A percentile compares a stretch with the other conserved stretches of the same genome.
These are phyloP conservation scores for Centrapalus pauciflorus DNA, from an alignment of 129 eudicot genomes.

Conservation along the genomic window DNA sequence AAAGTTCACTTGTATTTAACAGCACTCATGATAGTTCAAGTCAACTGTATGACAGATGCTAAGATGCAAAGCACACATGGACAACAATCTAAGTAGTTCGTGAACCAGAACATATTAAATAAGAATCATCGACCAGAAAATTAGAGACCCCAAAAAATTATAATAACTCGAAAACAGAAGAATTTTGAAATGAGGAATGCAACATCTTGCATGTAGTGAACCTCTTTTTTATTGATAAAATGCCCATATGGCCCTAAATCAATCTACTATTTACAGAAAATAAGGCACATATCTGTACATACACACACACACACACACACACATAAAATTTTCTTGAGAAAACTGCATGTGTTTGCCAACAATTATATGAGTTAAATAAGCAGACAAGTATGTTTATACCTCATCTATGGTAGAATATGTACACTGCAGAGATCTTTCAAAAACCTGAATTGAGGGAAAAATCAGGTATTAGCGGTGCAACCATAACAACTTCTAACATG, in stretches of 20 bases:
- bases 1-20: conserved; percentile 8
- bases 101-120: neutral
- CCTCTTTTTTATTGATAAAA: too few species aligned
- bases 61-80: neutral
- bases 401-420: conserved; percentile 80
- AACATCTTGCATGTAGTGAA: too few species aligned
- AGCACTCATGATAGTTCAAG: conserved; percentile 5
- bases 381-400: conserved; percentile 33
- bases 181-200: too few species aligned
- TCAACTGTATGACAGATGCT: conserved; percentile 7
- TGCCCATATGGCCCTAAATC: too few species aligned
- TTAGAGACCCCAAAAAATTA: too few species aligned
- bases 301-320: too few species aligned
- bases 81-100: neutral
- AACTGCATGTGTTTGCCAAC: neutral
- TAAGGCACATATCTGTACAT: too few species aligned
- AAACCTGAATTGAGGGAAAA: conserved; percentile 50
- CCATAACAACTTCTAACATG: neutral
- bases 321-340: too few species aligned
- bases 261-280: too few species aligned
- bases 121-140: neutral
- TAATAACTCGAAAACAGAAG: too few species aligned
- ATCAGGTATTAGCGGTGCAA: neutral
- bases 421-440: conserved; percentile 77
- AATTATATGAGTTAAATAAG: neutral